Evolutionary conservation across 306 rosid genomes (phyloP), one percentile per base, ranked within the genome.

Genomic region (Inga laurina): DNA sequence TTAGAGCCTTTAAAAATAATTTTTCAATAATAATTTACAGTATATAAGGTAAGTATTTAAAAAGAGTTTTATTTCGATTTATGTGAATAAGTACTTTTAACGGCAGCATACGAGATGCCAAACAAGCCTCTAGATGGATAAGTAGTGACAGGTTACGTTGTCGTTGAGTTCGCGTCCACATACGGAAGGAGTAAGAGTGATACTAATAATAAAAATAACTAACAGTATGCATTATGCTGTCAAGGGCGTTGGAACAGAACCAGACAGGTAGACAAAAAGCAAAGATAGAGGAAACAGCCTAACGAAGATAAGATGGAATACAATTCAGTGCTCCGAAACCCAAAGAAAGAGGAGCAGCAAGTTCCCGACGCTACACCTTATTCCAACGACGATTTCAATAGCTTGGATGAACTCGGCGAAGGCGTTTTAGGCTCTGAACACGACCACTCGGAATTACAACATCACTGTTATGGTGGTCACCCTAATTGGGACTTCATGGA

Each of bases 401-500:
- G 87, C 15, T 76, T 89, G 84, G 92, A 89, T 6, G 89, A 84
- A 30, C 85, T 90, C 6, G 85, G 89, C 79, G 87, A 91, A 77
- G 88, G 85, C 30, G 84, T 86, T 83, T 79, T 81, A 86, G 88
- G 89, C 75, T 75, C 85, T 2, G 82, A 88, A 16, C 49, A 41
- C 4, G 83, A 79, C 18, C 85, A 84, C 3, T 74, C 81, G 27
- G 56, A 83, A 16, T 46, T 61, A 4, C 56, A 62, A 35, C 76
- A 74, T 30, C 49, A 41, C 37, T 32, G 49, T 22, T 80, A 73
- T 4, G 51, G 51, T 54, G 79, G 83, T 39, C 81, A 85, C 21
- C 84, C 90, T 41, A 86, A 75, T 10, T 93, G 97, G 97, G 90
- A 90, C 67, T 89, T 91, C 84, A 89, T 84, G 93, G 89, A 90